Conservation (phyloP, 1,139 yeast species). For the Hyphopichia khmerensis region DNA sequence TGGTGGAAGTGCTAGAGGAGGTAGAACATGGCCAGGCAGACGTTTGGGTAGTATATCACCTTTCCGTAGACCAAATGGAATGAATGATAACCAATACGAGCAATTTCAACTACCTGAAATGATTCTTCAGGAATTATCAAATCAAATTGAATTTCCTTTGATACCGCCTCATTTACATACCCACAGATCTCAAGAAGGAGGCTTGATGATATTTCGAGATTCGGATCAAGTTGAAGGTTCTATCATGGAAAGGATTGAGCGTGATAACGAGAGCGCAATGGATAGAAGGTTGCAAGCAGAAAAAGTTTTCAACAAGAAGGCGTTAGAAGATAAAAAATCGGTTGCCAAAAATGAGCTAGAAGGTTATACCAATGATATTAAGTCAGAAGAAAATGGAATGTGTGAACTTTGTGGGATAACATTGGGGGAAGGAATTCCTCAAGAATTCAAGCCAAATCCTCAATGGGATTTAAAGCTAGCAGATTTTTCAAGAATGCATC, state of each 20-base stretch:
- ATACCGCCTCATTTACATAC: not conserved
- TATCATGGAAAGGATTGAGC: conserved; percentile 42
- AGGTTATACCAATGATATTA: conserved; percentile 41
- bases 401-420: conserved; percentile 73
- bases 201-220: conserved; percentile 1
- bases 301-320: conserved; percentile 27
- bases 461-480: conserved; percentile 26
- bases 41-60: not conserved
- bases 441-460: conserved; percentile 38
- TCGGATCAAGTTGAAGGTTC: conserved; percentile 23
- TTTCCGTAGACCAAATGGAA: not conserved
- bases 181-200: not conserved
- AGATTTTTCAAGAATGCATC: conserved; percentile 27
- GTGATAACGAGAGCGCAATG: conserved; percentile 38
- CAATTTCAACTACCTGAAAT: conserved; percentile 3
- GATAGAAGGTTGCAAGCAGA: conserved; percentile 35
- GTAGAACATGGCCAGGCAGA: too few species aligned
- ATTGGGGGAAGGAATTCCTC: conserved; percentile 71
- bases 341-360: conserved; percentile 19
- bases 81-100: not conserved
- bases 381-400: conserved; percentile 31
- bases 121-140: not conserved
- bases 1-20: not conserved
- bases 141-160: not conserved
- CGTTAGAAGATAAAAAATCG: conserved; percentile 27